phyloP scores from a whole-genome alignment of 495 filamentous ascomycete species.

The Lepraria neglecta region DNA sequence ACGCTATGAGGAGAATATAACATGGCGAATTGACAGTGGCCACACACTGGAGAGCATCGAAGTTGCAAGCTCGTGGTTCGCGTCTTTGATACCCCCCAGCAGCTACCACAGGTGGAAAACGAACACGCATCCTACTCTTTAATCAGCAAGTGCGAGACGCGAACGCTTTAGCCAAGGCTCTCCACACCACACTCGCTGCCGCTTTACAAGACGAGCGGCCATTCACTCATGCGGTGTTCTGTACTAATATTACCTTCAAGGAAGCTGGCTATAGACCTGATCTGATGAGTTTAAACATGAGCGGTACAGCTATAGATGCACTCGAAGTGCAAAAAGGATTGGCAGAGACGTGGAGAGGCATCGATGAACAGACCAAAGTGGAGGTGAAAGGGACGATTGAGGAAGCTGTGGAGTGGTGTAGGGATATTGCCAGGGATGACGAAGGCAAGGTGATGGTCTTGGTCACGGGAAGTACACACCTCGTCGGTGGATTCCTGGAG shows the following conservation, averaged over 20 bases:
- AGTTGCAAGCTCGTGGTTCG: slow-evolving; percentile 76
- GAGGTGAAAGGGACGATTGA: slow-evolving; percentile 73
- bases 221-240: slow-evolving; percentile 82
- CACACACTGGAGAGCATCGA: slow-evolving; percentile 86
- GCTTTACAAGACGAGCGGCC: slow-evolving; percentile 43
- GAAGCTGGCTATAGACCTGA: slow-evolving; percentile 65
- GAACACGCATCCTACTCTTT: slow-evolving; percentile 71
- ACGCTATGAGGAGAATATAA: slow-evolving; percentile 56
- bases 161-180: slow-evolving; percentile 53
- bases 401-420: slow-evolving; percentile 68
- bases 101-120: background rate
- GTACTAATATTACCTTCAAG: slow-evolving; percentile 77
- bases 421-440: slow-evolving; percentile 43
- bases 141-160: slow-evolving; percentile 90
- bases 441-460: slow-evolving; percentile 42
- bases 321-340: slow-evolving; percentile 70
- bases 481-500: slow-evolving; percentile 76
- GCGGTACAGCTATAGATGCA: slow-evolving; percentile 57
- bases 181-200: slow-evolving; percentile 58
- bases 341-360: slow-evolving; percentile 60
- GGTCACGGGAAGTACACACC: slow-evolving; percentile 82
- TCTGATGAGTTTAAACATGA: slow-evolving; percentile 69
- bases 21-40: slow-evolving; percentile 87
- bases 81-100: slow-evolving; percentile 40
- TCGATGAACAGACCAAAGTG: slow-evolving; percentile 54